phyloP scores from a whole-genome alignment of 1,284 basidiomycete species.

The Pseudomicrostroma phylloplanum region DNA sequence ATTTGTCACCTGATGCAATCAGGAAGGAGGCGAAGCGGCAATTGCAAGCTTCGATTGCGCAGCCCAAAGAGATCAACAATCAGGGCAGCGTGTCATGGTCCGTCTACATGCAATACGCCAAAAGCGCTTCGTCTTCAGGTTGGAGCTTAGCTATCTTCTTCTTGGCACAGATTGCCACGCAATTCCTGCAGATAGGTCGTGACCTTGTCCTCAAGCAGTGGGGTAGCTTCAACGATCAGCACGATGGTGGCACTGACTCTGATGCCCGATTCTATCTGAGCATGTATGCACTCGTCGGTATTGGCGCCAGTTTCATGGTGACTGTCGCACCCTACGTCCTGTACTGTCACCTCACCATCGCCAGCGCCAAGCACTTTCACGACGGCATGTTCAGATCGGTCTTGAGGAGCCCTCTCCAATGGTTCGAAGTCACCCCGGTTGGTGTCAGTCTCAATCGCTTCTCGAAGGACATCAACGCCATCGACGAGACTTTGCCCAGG shows the following conservation, averaged over 20 bases:
- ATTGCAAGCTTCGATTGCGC: conserved; percentile 36
- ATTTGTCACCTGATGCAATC: conserved; percentile 32
- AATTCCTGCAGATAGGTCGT: conserved; percentile 37
- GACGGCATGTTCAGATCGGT: conserved; percentile 42
- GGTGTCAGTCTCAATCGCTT: conserved; percentile 76
- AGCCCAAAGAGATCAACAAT: conserved; percentile 40
- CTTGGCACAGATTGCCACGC: conserved; percentile 33
- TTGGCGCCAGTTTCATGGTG: conserved; percentile 33
- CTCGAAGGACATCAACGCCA: conserved; percentile 83
- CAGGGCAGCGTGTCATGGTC: conserved; percentile 41
- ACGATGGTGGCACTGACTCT: conserved; percentile 16
- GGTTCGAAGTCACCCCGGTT: conserved; percentile 46
- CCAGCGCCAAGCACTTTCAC: conserved; percentile 37
- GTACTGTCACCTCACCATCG: conserved; percentile 40
- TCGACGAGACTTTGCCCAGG: conserved; percentile 58
- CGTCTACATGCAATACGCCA: conserved; percentile 43
- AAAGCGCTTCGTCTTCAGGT: conserved; percentile 27
- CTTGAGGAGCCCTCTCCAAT: conserved; percentile 43
- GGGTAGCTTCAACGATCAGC: conserved; percentile 34
- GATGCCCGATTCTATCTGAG: conserved; percentile 37
- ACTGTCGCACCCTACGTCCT: conserved; percentile 46
- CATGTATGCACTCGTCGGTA: conserved; percentile 42
- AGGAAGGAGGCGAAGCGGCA: conserved; percentile 43
- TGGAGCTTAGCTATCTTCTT: conserved; percentile 38
- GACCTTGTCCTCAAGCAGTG: conserved; percentile 49